A percentile compares a stretch with the other conserved stretches of the same genome.
Evolutionary conservation across 495 filamentous ascomycete genomes (phyloP).

Genomic region (Trichoderma orchidacearum): DNA sequence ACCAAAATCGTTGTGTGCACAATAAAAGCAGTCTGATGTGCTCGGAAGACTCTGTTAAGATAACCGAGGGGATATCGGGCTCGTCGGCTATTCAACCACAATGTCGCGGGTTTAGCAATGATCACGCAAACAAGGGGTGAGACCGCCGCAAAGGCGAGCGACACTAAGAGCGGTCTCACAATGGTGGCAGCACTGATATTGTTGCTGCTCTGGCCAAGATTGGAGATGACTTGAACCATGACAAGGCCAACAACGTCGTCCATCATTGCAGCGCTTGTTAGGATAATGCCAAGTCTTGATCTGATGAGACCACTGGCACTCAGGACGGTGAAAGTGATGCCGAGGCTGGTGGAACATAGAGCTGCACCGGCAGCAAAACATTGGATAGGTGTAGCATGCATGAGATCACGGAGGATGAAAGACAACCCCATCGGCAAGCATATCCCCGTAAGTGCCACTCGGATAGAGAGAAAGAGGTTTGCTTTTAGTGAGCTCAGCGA

Average conservation of each 20-base stretch:
- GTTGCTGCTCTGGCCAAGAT: slow-evolving; percentile 19
- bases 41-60: background rate
- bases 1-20: slow-evolving; percentile 34
- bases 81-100: slow-evolving; percentile 2
- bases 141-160: slow-evolving; percentile 38
- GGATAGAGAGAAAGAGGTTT: slow-evolving; percentile 44
- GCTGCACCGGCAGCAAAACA: slow-evolving; percentile 66
- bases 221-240: slow-evolving; percentile 53
- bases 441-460: slow-evolving; percentile 53
- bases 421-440: slow-evolving; percentile 51
- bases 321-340: slow-evolving; percentile 68
- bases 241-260: slow-evolving; percentile 76
- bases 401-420: slow-evolving; percentile 36
- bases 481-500: slow-evolving; percentile 41
- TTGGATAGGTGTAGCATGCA: slow-evolving; percentile 35
- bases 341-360: slow-evolving; percentile 61
- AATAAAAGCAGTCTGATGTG: slow-evolving; percentile 23
- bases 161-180: slow-evolving; percentile 45
- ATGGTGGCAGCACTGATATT: slow-evolving; percentile 30
- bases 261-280: slow-evolving; percentile 63
- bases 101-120: slow-evolving; percentile 23
- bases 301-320: slow-evolving; percentile 34
- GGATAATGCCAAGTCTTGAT: slow-evolving; percentile 55
- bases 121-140: slow-evolving; percentile 32
- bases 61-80: background rate